Base-by-base conservation (phyloP, 1,284 basidiomycete species). In the Tilletia indica region DNA sequence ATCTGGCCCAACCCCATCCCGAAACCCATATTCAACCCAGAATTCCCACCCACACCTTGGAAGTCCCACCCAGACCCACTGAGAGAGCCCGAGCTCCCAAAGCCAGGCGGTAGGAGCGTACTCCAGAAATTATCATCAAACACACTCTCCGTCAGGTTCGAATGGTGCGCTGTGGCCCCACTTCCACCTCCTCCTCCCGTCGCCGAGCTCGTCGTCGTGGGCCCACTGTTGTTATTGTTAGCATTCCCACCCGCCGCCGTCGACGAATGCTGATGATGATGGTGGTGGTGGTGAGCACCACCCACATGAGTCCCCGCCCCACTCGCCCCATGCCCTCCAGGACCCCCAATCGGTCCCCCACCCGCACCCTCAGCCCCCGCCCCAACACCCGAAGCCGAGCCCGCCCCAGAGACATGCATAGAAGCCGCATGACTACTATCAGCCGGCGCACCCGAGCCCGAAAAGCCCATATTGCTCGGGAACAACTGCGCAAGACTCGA, bases 101-200 rank as follows among this genome's bases (percentile, higher is more conserved):
- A 80, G 25, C 80, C 80, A 16, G 78, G 78, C 0, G 80, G 80
- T 1, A 81, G 70, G 5, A 81, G 72, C 0, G 75, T 75, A 47
- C 74, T 74, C 80, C 80, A 81, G 68, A 80, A 81, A 48, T 74
- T 76, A 58, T 80, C 78, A 47, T 73, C 70, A 21, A 74, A 68
- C 19, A 74, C 34, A 14, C 61, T 64, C 51, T 54, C 51, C 42
- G 42, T 45, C 42, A 45, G 42, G 42, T 31, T 31, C 25, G 25
- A 31, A 31, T 31, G 25, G 25, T 31, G 25, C 25, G 25, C 25
- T 31, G 25, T 31, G 25, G 25, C 25, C 25, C 25, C 25, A 31
- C 25, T 31, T 31, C 25, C 25, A 31, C 25, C 25, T 31, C 25
- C 25, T 31, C n/a, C 51, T 25, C 51, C 31, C 51, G 51, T 25